phyloP scores from a whole-genome alignment of 352 stramenopile species.

The Pythium diclinum region DNA sequence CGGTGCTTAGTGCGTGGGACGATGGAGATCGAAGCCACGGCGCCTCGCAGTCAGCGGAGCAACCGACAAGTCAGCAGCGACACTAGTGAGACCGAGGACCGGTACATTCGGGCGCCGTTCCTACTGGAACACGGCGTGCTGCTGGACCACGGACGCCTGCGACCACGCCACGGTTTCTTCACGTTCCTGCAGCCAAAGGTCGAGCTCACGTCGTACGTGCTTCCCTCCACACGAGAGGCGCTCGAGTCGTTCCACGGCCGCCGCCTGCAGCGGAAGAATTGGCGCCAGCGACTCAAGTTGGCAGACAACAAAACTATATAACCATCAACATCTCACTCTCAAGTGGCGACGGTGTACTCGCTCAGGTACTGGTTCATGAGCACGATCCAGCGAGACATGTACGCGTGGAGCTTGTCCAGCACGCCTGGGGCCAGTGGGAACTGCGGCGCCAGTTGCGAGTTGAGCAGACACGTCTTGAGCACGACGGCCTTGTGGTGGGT shows the following conservation, averaged over 20 bases:
- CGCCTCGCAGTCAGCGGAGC: neutral
- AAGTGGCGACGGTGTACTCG: too few relatives aligned
- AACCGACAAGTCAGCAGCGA: constrained; percentile 17
- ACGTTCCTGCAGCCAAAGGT: constrained; percentile 28
- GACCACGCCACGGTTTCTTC: constrained; percentile 37
- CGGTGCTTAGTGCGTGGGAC: constrained; percentile 36
- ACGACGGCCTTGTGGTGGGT: too few relatives aligned
- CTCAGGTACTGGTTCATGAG: too few relatives aligned
- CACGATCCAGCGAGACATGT: too few relatives aligned
- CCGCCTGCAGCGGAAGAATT: neutral
- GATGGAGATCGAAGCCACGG: constrained; percentile 23
- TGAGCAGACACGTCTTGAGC: too few relatives aligned
- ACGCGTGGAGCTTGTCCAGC: too few relatives aligned
- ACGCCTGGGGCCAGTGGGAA: too few relatives aligned
- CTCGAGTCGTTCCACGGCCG: constrained; percentile 6
- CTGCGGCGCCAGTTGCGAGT: too few relatives aligned
- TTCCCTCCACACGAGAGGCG: neutral
- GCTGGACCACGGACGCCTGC: constrained; percentile 41
- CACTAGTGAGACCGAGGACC: constrained; percentile 22
- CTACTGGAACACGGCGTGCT: constrained; percentile 42
- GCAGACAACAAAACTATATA: neutral
- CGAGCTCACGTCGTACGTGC: constrained; percentile 23
- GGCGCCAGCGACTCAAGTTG: neutral
- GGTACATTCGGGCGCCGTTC: constrained; percentile 38
- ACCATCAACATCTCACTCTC: neutral